These are phyloP conservation scores for Cyclocybe cylindracea DNA, from an alignment of 768 basidiomycete genomes.

Conservation along the genomic window DNA sequence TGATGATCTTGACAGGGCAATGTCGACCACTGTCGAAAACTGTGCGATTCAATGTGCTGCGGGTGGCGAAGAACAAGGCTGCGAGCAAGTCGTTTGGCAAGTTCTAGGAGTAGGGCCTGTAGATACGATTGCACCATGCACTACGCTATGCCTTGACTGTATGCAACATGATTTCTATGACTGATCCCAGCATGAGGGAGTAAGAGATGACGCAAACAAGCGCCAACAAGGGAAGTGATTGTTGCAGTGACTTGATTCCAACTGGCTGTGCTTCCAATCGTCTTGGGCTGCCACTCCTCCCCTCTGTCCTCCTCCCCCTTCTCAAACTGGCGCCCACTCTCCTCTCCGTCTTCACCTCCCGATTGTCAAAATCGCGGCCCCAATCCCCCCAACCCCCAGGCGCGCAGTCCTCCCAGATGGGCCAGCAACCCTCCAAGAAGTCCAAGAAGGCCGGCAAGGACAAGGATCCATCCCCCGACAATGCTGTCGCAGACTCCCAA, in stretches of 20 bases:
- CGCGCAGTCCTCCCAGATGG: conserved; percentile 61
- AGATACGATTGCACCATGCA: conserved; percentile 29
- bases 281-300: conserved; percentile 11
- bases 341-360: conserved; percentile 72
- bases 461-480: conserved; percentile 48
- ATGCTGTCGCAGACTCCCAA: conserved; percentile 38
- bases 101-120: conserved; percentile 54
- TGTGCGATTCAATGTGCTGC: conserved; percentile 98
- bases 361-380: conserved; percentile 70
- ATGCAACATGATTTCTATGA: conserved; percentile 13
- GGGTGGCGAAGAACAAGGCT: conserved; percentile 93
- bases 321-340: conserved; percentile 81
- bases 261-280: conserved; percentile 14
- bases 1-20: conserved; percentile 62
- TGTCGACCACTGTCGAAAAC: conserved; percentile 99
- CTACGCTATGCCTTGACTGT: conserved; percentile 15
- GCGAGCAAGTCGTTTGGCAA: conserved; percentile 90
- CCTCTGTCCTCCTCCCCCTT: conserved; percentile 14
- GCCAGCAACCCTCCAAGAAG: conserved; percentile 86
- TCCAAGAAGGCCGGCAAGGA: conserved; percentile 71
- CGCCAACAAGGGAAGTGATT: conserved; percentile 30
- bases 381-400: conserved; percentile 68
- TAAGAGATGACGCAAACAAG: conserved; percentile 30
- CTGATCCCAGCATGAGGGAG: conserved; percentile 9
- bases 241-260: conserved; percentile 14